phyloP scores from a whole-genome alignment of 2,329 filamentous ascomycete genomes.

The Tolypocladium tropicale region DNA sequence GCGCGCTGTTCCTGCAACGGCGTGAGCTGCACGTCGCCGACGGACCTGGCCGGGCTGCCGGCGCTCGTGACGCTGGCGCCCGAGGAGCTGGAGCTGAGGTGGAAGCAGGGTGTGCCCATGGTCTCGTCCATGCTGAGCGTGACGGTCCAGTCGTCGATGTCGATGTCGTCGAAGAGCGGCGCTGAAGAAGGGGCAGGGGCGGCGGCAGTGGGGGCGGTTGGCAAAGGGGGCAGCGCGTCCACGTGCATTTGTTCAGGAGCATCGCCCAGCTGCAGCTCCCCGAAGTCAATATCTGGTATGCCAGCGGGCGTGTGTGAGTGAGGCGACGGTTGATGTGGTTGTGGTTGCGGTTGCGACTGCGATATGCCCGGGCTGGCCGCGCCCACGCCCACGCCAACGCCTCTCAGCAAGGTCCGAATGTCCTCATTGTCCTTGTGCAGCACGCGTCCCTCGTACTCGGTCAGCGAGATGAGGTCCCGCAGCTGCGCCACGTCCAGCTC shows the following conservation, averaged over 20 bases:
- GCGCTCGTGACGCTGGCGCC: constrained; percentile 8
- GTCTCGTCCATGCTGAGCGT: constrained; percentile 29
- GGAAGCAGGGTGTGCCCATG: constrained; percentile 32
- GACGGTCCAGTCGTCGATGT: constrained; percentile 27
- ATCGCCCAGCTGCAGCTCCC: background rate
- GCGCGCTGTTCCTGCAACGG: constrained; percentile 31
- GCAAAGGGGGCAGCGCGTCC: background rate
- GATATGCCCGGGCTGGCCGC: background rate
- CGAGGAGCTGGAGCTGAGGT: constrained; percentile 22
- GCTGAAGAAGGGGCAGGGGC: constrained; percentile 1
- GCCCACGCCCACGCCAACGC: constrained; percentile 13
- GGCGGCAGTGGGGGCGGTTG: background rate
- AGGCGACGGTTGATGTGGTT: background rate
- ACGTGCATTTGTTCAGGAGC: background rate
- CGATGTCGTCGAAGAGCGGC: constrained; percentile 22
- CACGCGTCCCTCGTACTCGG: constrained; percentile 25
- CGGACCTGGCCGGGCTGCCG: constrained; percentile 9
- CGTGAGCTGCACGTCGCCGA: constrained; percentile 17
- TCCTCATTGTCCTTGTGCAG: constrained; percentile 32
- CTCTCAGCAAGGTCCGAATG: constrained; percentile 25
- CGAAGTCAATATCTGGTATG: background rate
- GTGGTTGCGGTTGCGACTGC: background rate
- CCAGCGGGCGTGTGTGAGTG: background rate
- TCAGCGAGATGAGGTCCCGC: constrained; percentile 33
- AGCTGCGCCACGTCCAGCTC: constrained; percentile 39